phyloP scores from a whole-genome alignment of 2,329 filamentous ascomycete genomes.

The Aspergillus sojae region DNA sequence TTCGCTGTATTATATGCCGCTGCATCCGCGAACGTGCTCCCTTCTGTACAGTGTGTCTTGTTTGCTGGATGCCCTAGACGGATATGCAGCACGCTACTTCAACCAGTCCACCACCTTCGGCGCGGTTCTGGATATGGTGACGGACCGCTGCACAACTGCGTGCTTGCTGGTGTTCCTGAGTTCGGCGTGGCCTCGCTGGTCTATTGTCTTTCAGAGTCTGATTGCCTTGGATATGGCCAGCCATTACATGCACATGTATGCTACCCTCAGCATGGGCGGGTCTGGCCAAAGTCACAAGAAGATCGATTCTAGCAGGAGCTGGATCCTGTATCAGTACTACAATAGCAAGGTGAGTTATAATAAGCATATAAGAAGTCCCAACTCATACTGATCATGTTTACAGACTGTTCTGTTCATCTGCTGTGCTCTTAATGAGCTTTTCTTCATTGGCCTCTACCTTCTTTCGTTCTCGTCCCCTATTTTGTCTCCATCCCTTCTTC shows the following conservation, averaged over 20 bases:
- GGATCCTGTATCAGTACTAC: conserved; percentile 93
- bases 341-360: conserved; percentile 79
- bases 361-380: background rate
- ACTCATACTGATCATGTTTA: conserved; percentile 13
- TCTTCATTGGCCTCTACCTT: conserved; percentile 98
- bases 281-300: conserved; percentile 85
- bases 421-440: conserved; percentile 89
- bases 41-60: conserved; percentile 86
- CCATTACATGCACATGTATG: conserved; percentile 99
- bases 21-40: conserved; percentile 94
- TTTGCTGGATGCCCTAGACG: conserved; percentile 91
- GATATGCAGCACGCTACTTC: conserved; percentile 82
- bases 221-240: conserved; percentile 92
- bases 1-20: conserved; percentile 98
- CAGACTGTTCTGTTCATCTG: conserved; percentile 88
- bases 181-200: conserved; percentile 91
- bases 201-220: conserved; percentile 89
- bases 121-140: conserved; percentile 98
- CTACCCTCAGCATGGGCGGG: conserved; percentile 84
- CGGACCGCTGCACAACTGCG: conserved; percentile 93
- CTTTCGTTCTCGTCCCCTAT: conserved; percentile 93
- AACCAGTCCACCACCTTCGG: conserved; percentile 95
- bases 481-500: conserved; percentile 80
- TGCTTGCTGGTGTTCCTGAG: conserved; percentile 94
- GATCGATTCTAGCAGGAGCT: conserved; percentile 83